Evolutionary conservation across 176 grass and related monocot species (phyloP).

Genomic region (Musa itinerans): DNA sequence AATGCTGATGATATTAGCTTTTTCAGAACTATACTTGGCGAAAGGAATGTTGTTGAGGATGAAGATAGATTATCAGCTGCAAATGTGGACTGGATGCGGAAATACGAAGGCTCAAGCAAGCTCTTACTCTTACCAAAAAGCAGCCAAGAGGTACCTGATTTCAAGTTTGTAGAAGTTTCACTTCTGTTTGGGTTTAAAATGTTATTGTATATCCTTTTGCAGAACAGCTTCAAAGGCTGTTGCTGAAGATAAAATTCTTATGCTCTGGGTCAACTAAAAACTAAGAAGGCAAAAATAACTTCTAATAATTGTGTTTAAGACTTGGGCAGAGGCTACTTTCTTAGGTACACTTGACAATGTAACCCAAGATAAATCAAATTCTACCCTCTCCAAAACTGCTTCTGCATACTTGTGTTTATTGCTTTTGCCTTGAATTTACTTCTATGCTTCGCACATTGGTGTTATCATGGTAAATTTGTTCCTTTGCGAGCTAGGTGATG

Average conservation of each 20-base stretch:
- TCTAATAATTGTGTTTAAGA: not conserved
- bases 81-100: conserved; percentile 85
- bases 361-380: not conserved
- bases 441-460: too few species aligned
- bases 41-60: conserved; percentile 72
- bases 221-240: not conserved
- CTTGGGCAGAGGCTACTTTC: not conserved
- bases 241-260: not conserved
- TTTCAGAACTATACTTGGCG: conserved; percentile 76
- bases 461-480: too few species aligned
- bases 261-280: not conserved
- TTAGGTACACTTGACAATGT: not conserved
- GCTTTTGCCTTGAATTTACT: too few species aligned
- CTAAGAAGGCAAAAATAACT: not conserved
- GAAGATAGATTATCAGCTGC: conserved; percentile 65
- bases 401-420: not conserved
- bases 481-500: too few species aligned
- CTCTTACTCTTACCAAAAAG: conserved; percentile 77
- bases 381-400: not conserved
- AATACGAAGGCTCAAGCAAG: conserved; percentile 73
- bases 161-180: not conserved
- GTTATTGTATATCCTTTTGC: not conserved
- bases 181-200: not conserved
- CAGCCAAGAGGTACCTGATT: conserved; percentile 45
- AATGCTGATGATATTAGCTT: conserved; percentile 61